phyloP scores from a whole-genome alignment of 371 early-diverging fungal genomes.

The Actinomortierella wolfii region DNA sequence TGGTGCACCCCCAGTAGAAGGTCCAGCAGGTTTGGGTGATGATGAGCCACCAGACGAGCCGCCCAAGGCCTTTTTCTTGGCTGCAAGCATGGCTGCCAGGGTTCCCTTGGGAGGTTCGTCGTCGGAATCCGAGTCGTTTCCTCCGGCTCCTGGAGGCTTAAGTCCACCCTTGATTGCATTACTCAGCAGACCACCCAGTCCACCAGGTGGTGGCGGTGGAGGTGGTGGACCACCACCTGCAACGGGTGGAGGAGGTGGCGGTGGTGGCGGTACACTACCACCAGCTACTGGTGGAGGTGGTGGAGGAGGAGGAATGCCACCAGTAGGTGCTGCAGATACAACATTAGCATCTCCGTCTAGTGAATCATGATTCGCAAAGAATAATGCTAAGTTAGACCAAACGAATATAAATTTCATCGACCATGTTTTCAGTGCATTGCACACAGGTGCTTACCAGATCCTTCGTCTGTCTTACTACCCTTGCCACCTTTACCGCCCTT shows the following conservation, averaged over 20 bases:
- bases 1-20: background rate
- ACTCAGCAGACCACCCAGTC: constrained; percentile 21
- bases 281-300: constrained; percentile 22
- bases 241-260: constrained; percentile 25
- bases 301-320: constrained; percentile 28
- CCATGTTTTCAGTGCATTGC: too few species aligned
- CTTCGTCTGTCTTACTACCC: too few species aligned
- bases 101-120: constrained; percentile 20
- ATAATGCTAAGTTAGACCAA: too few species aligned
- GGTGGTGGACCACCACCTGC: constrained; percentile 3
- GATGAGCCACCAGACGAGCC: constrained; percentile 6
- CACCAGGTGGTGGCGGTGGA: constrained; percentile 39
- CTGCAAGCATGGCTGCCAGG: constrained; percentile 38
- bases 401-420: too few species aligned
- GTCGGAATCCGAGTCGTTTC: constrained; percentile 32
- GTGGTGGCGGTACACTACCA: constrained; percentile 9
- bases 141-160: constrained; percentile 5
- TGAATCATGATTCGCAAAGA: too few species aligned
- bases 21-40: constrained; percentile 16
- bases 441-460: too few species aligned
- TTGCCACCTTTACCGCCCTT: constrained; percentile 4
- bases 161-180: constrained; percentile 11
- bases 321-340: constrained; percentile 47
- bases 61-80: constrained; percentile 40
- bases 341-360: background rate